Percentiles rank a stretch among this genome's conserved stretches.
These are phyloP conservation scores for Termitomyces sp. DNA, from an alignment of 768 basidiomycete species.

Conservation along the genomic window DNA sequence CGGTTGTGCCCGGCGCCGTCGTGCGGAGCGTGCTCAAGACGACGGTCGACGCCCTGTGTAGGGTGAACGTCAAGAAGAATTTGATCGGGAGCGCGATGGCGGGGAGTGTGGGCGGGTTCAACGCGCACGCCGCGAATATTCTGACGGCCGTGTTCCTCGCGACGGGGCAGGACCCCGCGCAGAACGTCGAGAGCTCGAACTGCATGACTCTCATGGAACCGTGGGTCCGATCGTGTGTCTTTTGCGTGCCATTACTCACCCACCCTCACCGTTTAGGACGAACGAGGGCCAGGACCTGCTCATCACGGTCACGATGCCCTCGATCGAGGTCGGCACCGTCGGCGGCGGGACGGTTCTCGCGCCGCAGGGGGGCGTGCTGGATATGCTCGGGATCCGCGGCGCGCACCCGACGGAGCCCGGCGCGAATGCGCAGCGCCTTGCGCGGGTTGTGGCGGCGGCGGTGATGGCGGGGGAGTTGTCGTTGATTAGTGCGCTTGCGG, in stretches of 20 bases:
- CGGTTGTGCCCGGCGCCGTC: slow-evolving; percentile 81
- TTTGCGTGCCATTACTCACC: no score
- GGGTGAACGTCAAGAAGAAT: slow-evolving; percentile 96
- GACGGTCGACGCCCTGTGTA: slow-evolving; percentile 82
- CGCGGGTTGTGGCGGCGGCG: slow-evolving; percentile 81
- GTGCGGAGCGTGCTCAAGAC: slow-evolving; percentile 94
- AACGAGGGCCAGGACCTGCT: slow-evolving; percentile 89
- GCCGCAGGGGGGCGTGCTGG: slow-evolving; percentile 86
- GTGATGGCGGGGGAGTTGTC: slow-evolving; percentile 99
- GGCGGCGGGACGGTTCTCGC: slow-evolving; percentile 93
- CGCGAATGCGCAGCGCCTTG: slow-evolving; percentile 83
- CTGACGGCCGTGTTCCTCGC: slow-evolving; percentile 93
- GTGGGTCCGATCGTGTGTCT: slow-evolving; percentile 41
- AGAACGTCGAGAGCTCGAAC: slow-evolving; percentile 97
- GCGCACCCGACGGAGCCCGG: slow-evolving; percentile 86
- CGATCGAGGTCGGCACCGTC: slow-evolving; percentile 96
- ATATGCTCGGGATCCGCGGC: slow-evolving; percentile 90
- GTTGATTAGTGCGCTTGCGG: slow-evolving; percentile 87
- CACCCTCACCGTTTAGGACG: slow-evolving; percentile 43
- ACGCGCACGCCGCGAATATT: slow-evolving; percentile 98
- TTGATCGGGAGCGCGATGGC: slow-evolving; percentile 97
- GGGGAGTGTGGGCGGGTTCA: slow-evolving; percentile 95
- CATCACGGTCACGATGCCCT: slow-evolving; percentile 97
- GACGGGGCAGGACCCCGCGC: slow-evolving; percentile 97
- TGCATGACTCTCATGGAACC: slow-evolving; percentile 99